Evolutionary conservation across 148 eudicot species (phyloP), one percentile per base, ranked within the genome.

Genomic region (Camellia japonica): DNA sequence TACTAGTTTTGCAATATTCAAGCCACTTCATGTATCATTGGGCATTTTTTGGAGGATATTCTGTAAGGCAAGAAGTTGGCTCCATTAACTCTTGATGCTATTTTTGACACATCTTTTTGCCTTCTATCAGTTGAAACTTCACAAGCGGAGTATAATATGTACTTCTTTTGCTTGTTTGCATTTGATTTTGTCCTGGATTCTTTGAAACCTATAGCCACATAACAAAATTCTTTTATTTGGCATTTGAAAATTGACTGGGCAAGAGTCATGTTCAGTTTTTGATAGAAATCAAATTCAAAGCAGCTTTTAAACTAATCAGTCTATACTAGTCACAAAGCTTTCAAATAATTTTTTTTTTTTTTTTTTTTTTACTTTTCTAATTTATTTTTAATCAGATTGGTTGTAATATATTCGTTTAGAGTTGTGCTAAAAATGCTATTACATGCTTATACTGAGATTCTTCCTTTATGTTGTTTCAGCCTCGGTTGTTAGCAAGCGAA

Each of bases 381-480:
- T 30, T 30, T 30, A 30, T 30, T 30, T 30, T 30, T 30, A 30
- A 30, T 30, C 38, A 30, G 41, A 7, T 68, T 44, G 79, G 46
- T 68, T 49, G 16, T 43, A 19, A n/a, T 60, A 8, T 9, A 44
- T 8, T 18, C 2, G 2, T 46, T 63, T 46, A 2, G 0, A 44
- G n/a, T 56, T 2, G 16, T 56, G 59, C 58, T 62, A 14, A 51
- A 44, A 12, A 14, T 74, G 64, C 20, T 60, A 13, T n/a, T 20
- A 12, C 38, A 59, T 3, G 55, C 13, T 75, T 68, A 0, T 56
- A 46, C 62, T 74, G 55, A 66, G 19, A 51, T 77, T 77, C 18
- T 81, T 83, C 59, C 65, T 80, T 43, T 71, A 74, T 76, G 75
- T 74, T 73, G n/a, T 80, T 86, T 83, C 97, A 95, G 98, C 97